Evolutionary conservation across 352 stramenopile genomes (phyloP), one percentile per base, ranked within the genome.

Genomic region (Phytophthora idaei): DNA sequence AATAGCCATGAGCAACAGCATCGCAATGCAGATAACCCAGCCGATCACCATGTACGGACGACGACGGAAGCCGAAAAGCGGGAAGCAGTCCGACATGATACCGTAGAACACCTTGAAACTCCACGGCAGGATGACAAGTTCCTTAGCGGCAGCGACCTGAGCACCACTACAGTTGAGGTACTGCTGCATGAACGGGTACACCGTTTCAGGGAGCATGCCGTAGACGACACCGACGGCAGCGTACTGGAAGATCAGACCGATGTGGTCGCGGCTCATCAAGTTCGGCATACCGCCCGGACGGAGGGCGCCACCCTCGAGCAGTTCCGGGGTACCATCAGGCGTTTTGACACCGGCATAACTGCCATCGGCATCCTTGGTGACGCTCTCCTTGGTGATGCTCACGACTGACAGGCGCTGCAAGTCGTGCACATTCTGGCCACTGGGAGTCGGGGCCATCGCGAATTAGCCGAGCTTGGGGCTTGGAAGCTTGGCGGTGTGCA

Each of bases 41-140:
- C 81, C 81, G 41, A 90, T 64, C 14, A 89, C 45, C 76, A 90
- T 88, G 63, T 81, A 90, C 14, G 81, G 78, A 45, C 81, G 81
- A 59, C 81, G 79, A 34, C 81, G 81, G 66, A 86, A 89, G 14
- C 81, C 81, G 15, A 64, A 74, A 54, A 90, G 72, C 12, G 81
- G 80, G 45, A 64, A 76, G n/a, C 68, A 76, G 44, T 76, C 68
- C 1, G 68, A 76, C 3, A 72, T 45, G 47, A 76, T 73, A 52
- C 69, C 69, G 44, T 73, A 76, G 41, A 76, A 74, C 1, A 90
- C 76, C 68, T 95, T 90, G 64, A 88, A 85, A 59, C 74, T 88
- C 81, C 81, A 90, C 1, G 78, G 77, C 7, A 90, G 42, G 9
- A 71, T 61, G 21, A 87, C 61, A 1, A 89, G 71, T 47, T 74